These are phyloP conservation scores for Scutellaria barbata DNA, from an alignment of 257 asterid species.

Conservation along the genomic window DNA sequence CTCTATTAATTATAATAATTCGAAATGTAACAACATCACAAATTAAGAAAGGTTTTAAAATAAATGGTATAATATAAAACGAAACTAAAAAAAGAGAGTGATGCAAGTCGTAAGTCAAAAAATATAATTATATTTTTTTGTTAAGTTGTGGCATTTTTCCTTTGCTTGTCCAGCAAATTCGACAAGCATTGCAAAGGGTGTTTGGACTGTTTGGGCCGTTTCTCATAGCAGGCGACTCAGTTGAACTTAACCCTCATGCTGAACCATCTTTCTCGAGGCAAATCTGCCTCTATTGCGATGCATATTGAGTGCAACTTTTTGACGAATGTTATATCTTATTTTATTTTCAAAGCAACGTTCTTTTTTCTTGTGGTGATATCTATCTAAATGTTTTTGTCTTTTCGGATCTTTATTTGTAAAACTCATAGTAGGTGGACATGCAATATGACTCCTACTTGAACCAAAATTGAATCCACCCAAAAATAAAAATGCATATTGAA, in stretches of 20 bases:
- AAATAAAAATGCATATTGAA: conserved; percentile 26
- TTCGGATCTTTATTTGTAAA: background rate
- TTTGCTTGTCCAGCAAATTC: conserved; percentile 34
- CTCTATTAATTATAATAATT: too few species aligned
- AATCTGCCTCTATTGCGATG: conserved; percentile 33
- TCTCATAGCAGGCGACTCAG: conserved; percentile 40
- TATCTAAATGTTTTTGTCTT: conserved; percentile 29
- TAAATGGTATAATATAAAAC: too few species aligned
- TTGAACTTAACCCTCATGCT: conserved; percentile 31
- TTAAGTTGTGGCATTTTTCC: conserved; percentile 12
- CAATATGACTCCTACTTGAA: background rate
- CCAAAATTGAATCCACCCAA: conserved; percentile 39
- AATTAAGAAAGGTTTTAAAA: too few species aligned
- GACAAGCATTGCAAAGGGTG: conserved; percentile 47
- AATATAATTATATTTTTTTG: background rate
- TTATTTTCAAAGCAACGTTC: conserved; percentile 35
- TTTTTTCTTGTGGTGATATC: conserved; percentile 29
- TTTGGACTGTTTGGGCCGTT: conserved; percentile 33
- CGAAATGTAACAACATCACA: too few species aligned
- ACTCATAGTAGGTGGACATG: background rate
- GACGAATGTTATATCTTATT: conserved; percentile 31
- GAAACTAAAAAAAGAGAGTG: too few species aligned
- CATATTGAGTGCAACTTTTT: conserved; percentile 25
- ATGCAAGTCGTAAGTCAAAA: too few species aligned
- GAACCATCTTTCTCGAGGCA: background rate